Conservation (phyloP, 306 rosid species). For the Sesbania bispinosa region DNA sequence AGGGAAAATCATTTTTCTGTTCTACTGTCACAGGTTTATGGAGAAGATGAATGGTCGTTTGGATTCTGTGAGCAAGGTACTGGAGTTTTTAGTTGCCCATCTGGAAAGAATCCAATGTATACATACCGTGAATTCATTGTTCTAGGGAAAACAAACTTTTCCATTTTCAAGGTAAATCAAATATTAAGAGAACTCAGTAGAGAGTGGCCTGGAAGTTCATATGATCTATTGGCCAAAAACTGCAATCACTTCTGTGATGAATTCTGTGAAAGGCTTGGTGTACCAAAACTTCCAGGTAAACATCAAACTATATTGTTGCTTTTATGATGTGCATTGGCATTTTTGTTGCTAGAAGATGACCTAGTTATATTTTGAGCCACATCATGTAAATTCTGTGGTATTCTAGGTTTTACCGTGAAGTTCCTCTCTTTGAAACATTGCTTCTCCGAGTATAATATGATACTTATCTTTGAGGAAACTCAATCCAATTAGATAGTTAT, state of each 20-base stretch:
- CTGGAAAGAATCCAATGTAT: slow-evolving; percentile 92
- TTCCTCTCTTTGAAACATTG: background rate
- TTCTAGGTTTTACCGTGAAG: background rate
- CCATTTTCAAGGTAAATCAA: slow-evolving; percentile 79
- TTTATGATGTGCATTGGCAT: background rate
- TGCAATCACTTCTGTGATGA: slow-evolving; percentile 99
- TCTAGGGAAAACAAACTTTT: slow-evolving; percentile 68
- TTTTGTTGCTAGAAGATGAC: background rate
- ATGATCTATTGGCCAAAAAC: slow-evolving; percentile 87
- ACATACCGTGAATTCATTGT: slow-evolving; percentile 73
- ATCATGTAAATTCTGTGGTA: background rate
- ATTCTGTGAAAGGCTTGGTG: slow-evolving; percentile 83
- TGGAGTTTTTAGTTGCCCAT: slow-evolving; percentile 96
- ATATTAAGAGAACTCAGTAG: slow-evolving; percentile 93
- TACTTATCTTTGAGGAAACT: background rate
- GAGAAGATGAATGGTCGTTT: slow-evolving; percentile 98
- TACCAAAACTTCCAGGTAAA: slow-evolving; percentile 93
- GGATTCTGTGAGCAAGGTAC: slow-evolving; percentile 97
- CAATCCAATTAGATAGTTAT: background rate
- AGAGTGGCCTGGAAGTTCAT: slow-evolving; percentile 93
- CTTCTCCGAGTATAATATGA: background rate
- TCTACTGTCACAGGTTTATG: slow-evolving; percentile 57
- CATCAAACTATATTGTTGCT: background rate
- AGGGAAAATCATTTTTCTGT: slow-evolving; percentile 8
- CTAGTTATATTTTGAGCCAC: background rate